Evolutionary conservation across 78 protist genomes (phyloP), one percentile per base, ranked within the genome.

Genomic region (Dictyostelium discoideum): DNA sequence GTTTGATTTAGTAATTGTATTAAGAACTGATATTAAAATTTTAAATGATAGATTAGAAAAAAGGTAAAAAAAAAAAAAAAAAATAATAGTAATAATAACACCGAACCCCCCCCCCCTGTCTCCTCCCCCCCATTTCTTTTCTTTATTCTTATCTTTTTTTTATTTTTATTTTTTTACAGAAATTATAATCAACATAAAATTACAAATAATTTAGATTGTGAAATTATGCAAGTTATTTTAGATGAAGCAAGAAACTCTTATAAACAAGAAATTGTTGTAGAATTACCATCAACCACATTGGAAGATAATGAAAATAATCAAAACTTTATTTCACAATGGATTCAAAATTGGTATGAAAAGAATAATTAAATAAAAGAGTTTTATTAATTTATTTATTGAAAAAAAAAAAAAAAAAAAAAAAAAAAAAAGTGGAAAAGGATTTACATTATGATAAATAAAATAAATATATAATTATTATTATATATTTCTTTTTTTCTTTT

Each of bases 1-100:
- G 99, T 98, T 98, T 65, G 97, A 97, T 54, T 78, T 97, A 26
- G 99, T 98, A 37, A 78, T 98, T 10, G 98, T 97, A 8, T 94
- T 98, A 73, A 82, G 98, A 37, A 24, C 98, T 37, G 96, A 89
- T 74, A 98, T 76, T 87, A 18, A 80, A 14, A 0, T 16, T 9
- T 97, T 98, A 22, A 87, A 84, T 74, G 97, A 96, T 20, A 81
- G 99, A 24, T 92, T 97, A 39, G 32, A 13, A n/a, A 69, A 80
- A 79, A 85, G 88, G 96, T 79, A 72, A 26, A 22, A 32, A 32
- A 32, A 32, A 32, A 32, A 32, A 32, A 32, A 32, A 32, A 32
- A 32, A 32, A 32, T 32, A n/a, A n/a, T n/a, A n/a, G n/a, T n/a
- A n/a, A n/a, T n/a, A n/a, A n/a, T n/a, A n/a, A n/a, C n/a, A n/a